A percentile compares a stretch with the other conserved stretches of the same genome.
Conservation (phyloP, 768 basidiomycete species). For the Psilocybe cyanescens region DNA sequence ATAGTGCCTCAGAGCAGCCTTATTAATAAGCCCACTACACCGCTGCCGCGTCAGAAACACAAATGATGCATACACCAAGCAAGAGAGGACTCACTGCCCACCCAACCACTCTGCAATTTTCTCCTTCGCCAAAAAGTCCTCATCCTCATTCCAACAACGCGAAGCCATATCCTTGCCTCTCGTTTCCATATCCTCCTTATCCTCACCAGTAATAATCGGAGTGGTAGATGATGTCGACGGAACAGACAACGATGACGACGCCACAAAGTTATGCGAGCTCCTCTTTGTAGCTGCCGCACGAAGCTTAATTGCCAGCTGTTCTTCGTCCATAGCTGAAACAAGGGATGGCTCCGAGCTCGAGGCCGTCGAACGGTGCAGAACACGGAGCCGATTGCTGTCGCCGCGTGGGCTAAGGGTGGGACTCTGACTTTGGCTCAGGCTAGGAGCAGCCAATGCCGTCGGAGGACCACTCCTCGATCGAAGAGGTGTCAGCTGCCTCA, state of each 20-base stretch:
- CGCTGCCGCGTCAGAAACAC: constrained; percentile 9
- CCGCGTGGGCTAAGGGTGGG: constrained; percentile 22
- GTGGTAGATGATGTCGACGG: constrained; percentile 46
- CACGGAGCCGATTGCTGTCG: constrained; percentile 44
- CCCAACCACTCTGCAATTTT: constrained; percentile 98
- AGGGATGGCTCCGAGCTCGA: constrained; percentile 87
- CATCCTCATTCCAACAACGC: constrained; percentile 87
- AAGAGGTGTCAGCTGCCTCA: constrained; percentile 40
- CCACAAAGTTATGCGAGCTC: constrained; percentile 2
- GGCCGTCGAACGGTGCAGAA: constrained; percentile 73
- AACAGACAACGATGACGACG: constrained; percentile 27
- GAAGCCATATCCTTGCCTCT: constrained; percentile 75
- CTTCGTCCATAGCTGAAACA: constrained; percentile 55
- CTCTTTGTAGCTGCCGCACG: constrained; percentile 6
- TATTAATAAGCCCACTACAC: constrained; percentile 75
- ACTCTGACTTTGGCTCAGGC: neutral
- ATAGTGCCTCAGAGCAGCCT: constrained; percentile 75
- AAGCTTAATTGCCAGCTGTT: constrained; percentile 41
- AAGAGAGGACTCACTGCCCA: constrained; percentile 70
- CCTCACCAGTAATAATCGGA: constrained; percentile 44
- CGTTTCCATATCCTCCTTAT: constrained; percentile 58
- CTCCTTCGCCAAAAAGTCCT: constrained; percentile 79
- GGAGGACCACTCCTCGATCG: constrained; percentile 45
- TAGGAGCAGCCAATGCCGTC: constrained; percentile 14
- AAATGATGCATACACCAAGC: neutral